Conservation (phyloP, 108 stramenopile genomes). For the Cyclostephanos tholiformis region DNA sequence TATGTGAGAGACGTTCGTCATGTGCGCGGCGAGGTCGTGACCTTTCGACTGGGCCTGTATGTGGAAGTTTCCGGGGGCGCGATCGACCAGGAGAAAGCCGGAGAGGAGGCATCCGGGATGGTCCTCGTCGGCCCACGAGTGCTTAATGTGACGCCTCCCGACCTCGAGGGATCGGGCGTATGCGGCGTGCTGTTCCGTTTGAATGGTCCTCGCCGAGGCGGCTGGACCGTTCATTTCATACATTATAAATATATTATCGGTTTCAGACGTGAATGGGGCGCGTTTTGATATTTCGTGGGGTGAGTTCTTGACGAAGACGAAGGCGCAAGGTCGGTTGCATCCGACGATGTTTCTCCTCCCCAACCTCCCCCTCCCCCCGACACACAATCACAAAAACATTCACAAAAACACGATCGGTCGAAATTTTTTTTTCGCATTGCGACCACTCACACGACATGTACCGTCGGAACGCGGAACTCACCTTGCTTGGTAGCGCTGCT, state of each 20-base stretch:
- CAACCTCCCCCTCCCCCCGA: not conserved
- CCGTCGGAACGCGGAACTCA: too few species aligned
- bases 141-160: constrained; percentile 36
- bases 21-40: constrained; percentile 90
- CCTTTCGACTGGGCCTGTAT: constrained; percentile 84
- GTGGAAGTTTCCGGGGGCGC: constrained; percentile 98
- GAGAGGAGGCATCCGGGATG: constrained; percentile 87
- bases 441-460: too few species aligned
- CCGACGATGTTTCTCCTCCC: not conserved
- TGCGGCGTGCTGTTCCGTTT: constrained; percentile 36
- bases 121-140: constrained; percentile 57
- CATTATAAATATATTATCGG: not conserved
- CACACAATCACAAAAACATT: too few species aligned
- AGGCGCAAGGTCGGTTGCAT: not conserved
- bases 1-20: constrained; percentile 91
- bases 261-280: not conserved
- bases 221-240: constrained; percentile 10
- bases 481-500: constrained; percentile 35
- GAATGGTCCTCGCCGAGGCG: constrained; percentile 30
- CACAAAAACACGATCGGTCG: too few species aligned
- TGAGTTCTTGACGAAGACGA: not conserved
- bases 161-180: constrained; percentile 42
- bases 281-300: too few species aligned
- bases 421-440: too few species aligned
- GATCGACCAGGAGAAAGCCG: constrained; percentile 84